Evolutionary conservation across 2,329 filamentous ascomycete genomes (phyloP).

Genomic region (Uncinocarpus reesii): DNA sequence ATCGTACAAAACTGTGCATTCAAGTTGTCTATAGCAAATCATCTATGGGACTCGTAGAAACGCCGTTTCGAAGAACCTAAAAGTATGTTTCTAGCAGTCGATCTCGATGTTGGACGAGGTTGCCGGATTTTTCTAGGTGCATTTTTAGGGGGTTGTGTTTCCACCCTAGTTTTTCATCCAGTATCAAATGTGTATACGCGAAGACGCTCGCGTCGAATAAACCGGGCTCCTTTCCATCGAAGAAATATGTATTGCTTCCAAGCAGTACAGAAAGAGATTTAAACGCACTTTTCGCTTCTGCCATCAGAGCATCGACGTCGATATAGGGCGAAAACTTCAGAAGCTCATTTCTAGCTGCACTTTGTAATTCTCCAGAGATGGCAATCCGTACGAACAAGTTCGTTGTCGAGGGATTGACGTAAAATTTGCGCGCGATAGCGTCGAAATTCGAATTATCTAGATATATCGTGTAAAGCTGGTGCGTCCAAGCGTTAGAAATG

Average conservation of each 20-base stretch:
- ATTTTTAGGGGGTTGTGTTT: conserved; percentile 49
- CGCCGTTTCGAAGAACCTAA: conserved; percentile 18
- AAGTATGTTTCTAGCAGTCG: conserved; percentile 47
- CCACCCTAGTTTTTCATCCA: conserved; percentile 57
- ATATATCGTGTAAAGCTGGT: conserved; percentile 69
- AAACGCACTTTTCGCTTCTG: conserved; percentile 53
- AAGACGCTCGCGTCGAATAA: conserved; percentile 85
- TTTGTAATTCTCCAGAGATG: conserved; percentile 55
- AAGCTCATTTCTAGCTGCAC: conserved; percentile 65
- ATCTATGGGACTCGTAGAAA: not conserved
- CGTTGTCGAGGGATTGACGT: conserved; percentile 54
- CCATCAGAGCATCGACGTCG: conserved; percentile 48
- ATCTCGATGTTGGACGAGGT: conserved; percentile 56
- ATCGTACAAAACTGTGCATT: conserved; percentile 1
- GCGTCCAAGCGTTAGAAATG: conserved; percentile 5
- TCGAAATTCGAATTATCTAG: conserved; percentile 56
- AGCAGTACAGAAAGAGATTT: conserved; percentile 51
- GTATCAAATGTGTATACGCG: conserved; percentile 72
- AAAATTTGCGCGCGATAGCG: conserved; percentile 58
- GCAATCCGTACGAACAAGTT: conserved; percentile 53
- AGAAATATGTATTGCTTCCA: conserved; percentile 52
- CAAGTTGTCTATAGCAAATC: conserved; percentile 1
- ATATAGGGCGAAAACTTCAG: conserved; percentile 49
- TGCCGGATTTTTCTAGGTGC: conserved; percentile 47
- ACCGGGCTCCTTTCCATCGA: conserved; percentile 48